Conservation (phyloP, 2,329 filamentous ascomycete species). For the Chaetomiaceae sp. region DNA sequence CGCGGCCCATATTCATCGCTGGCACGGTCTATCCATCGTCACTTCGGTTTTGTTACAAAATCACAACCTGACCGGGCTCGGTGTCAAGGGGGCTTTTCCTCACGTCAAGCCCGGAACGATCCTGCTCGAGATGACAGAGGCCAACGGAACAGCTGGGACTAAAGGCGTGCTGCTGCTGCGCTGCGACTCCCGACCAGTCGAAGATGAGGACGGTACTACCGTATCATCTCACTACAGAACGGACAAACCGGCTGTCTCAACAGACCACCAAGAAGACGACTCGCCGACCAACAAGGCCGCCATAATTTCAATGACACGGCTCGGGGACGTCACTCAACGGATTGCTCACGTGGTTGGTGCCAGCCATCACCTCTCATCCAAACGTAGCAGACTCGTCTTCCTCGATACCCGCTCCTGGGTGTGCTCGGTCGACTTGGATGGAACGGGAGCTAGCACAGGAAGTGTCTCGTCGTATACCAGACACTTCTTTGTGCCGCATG, state of each 20-base stretch:
- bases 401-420: slow-evolving; percentile 8
- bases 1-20: not conserved
- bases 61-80: not conserved
- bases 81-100: not conserved
- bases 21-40: not conserved
- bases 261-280: not conserved
- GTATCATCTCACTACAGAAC: too few relatives aligned
- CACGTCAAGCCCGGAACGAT: not conserved
- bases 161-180: not conserved
- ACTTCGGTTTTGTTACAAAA: not conserved
- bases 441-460: too few relatives aligned
- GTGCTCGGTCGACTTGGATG: not conserved
- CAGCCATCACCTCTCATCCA: not conserved
- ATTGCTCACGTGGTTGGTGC: not conserved
- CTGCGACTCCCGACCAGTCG: not conserved
- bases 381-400: not conserved
- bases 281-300: not conserved
- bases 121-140: not conserved
- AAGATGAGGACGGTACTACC: not conserved
- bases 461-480: slow-evolving; percentile 18
- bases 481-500: slow-evolving; percentile 33
- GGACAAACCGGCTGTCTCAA: too few relatives aligned
- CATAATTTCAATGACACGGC: not conserved
- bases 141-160: not conserved
- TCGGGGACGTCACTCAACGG: not conserved